Percentiles rank a stretch among this genome's conserved stretches.
Conservation (phyloP, 371 early-diverging fungal species). For the Neoconidiobolus thromboides region DNA sequence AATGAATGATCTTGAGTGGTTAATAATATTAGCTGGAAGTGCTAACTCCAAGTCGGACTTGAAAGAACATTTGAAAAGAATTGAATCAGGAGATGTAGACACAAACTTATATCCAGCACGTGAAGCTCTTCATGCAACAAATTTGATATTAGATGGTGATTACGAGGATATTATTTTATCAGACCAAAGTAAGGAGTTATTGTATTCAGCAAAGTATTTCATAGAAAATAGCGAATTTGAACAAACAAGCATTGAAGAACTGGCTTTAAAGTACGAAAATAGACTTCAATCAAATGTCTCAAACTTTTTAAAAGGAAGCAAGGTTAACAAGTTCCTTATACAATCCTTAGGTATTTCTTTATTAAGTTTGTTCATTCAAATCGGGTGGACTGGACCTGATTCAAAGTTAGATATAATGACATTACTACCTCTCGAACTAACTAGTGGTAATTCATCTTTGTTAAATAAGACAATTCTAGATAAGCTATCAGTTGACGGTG, state of each 20-base stretch:
- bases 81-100: not conserved
- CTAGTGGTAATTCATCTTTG: not conserved
- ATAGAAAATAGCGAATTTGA: not conserved
- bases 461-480: conserved; percentile 11
- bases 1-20: not conserved
- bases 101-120: not conserved
- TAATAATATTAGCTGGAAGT: not conserved
- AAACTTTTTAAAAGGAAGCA: not conserved
- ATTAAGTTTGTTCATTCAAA: conserved; percentile 39
- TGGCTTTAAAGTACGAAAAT: not conserved
- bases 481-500: conserved; percentile 52
- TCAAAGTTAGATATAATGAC: not conserved
- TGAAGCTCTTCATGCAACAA: not conserved
- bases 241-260: not conserved
- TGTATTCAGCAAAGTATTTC: not conserved
- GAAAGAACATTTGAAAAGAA: not conserved
- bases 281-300: not conserved
- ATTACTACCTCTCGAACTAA: conserved; percentile 15
- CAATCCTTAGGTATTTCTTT: conserved; percentile 25
- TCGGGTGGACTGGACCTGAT: conserved; percentile 46
- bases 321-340: not conserved
- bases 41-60: not conserved
- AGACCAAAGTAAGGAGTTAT: not conserved
- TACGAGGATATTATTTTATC: not conserved
- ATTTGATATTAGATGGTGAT: not conserved